phyloP scores from a whole-genome alignment of 495 filamentous ascomycete genomes.

The Terfezia boudieri region DNA sequence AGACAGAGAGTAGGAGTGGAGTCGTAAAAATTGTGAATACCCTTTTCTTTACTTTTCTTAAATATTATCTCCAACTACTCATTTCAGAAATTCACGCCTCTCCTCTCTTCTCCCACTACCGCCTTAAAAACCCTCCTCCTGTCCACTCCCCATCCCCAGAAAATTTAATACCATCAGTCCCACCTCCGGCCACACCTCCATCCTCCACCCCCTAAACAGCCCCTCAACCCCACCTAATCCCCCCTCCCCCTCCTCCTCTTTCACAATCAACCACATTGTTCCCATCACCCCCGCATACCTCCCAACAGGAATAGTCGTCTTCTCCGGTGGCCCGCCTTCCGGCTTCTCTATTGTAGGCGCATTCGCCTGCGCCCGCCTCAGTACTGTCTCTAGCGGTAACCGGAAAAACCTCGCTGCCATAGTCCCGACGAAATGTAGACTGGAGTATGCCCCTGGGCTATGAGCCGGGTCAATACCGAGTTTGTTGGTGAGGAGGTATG shows the following conservation, averaged over 20 bases:
- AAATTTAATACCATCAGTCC: slow-evolving; percentile 60
- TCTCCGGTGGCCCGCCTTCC: slow-evolving; percentile 25
- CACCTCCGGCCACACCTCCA: slow-evolving; percentile 85
- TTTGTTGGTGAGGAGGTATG: slow-evolving; percentile 56
- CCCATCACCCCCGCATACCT: slow-evolving; percentile 61
- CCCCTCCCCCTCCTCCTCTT: slow-evolving; percentile 36
- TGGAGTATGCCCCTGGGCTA: slow-evolving; percentile 55
- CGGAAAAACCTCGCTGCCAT: slow-evolving; percentile 61
- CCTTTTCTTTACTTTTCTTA: too few species aligned
- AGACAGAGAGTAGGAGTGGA: too few species aligned
- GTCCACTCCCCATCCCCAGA: slow-evolving; percentile 29
- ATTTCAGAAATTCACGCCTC: too few species aligned
- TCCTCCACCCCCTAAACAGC: slow-evolving; percentile 80
- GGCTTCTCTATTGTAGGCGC: too few species aligned
- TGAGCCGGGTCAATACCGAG: slow-evolving; percentile 59
- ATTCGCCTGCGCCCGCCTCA: slow-evolving; percentile 64
- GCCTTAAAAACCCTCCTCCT: slow-evolving; percentile 31
- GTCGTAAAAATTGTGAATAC: too few species aligned
- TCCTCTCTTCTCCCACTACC: too few species aligned
- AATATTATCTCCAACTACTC: too few species aligned
- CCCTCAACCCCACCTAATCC: slow-evolving; percentile 43
- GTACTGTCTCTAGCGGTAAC: slow-evolving; percentile 75
- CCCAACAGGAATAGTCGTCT: slow-evolving; percentile 51
- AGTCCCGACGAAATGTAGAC: slow-evolving; percentile 55
- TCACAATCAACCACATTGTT: slow-evolving; percentile 68